These are phyloP conservation scores for Aspergillus glaucus DNA, from an alignment of 2,329 filamentous ascomycete genomes.

Conservation along the genomic window DNA sequence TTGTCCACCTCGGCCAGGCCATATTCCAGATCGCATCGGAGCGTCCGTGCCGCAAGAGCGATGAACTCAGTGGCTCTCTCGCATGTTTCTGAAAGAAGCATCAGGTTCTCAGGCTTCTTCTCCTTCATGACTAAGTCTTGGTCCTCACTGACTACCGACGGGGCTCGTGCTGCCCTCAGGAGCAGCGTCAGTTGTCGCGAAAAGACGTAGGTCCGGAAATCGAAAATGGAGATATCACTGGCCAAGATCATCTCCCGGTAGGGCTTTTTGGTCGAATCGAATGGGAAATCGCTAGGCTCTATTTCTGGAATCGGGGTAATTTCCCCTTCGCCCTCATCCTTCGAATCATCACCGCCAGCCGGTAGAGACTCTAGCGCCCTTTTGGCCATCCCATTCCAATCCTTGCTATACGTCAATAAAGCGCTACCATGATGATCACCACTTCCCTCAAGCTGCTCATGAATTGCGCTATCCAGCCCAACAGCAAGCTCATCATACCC, in stretches of 20 bases:
- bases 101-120: conserved; percentile 63
- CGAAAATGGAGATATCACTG: conserved; percentile 92
- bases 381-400: conserved; percentile 58
- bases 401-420: conserved; percentile 66
- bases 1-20: conserved; percentile 46
- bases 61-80: conserved; percentile 78
- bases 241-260: conserved; percentile 89
- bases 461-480: conserved; percentile 74
- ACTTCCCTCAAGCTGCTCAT: conserved; percentile 61
- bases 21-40: conserved; percentile 70
- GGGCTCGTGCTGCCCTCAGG: conserved; percentile 68
- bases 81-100: conserved; percentile 79
- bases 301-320: conserved; percentile 23
- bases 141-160: conserved; percentile 28
- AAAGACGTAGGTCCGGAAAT: conserved; percentile 92
- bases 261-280: conserved; percentile 60
- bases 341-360: conserved; percentile 14
- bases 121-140: conserved; percentile 38
- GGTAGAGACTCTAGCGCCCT: conserved; percentile 41
- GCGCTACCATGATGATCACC: conserved; percentile 64
- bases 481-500: conserved; percentile 92
- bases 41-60: conserved; percentile 67
- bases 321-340: conserved; percentile 25
- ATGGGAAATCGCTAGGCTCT: conserved; percentile 30
- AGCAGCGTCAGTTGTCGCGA: conserved; percentile 78